phyloP scores from a whole-genome alignment of 2,329 filamentous ascomycete species.

The Botrytis medusae region DNA sequence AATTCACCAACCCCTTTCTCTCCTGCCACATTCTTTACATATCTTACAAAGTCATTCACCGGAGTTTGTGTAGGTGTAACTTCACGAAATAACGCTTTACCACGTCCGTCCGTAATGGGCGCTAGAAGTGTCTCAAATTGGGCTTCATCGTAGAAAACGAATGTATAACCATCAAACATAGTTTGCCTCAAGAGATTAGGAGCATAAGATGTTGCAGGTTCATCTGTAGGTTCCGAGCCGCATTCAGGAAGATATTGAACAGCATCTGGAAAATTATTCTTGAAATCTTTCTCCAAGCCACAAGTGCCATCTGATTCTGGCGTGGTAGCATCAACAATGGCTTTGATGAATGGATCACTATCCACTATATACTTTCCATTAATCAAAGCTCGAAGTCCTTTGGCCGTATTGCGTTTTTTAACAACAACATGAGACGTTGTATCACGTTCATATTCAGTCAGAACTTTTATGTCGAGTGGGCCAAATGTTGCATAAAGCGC shows the following conservation, averaged over 20 bases:
- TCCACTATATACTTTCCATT: constrained; percentile 74
- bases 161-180: constrained; percentile 84
- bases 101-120: constrained; percentile 74
- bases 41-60: constrained; percentile 74
- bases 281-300: constrained; percentile 76
- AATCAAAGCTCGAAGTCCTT: constrained; percentile 82
- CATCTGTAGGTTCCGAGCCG: constrained; percentile 71
- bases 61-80: constrained; percentile 63
- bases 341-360: constrained; percentile 68
- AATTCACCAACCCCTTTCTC: constrained; percentile 69
- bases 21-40: constrained; percentile 72
- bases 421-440: constrained; percentile 85
- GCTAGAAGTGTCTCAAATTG: constrained; percentile 76
- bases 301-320: constrained; percentile 35
- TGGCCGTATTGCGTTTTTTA: constrained; percentile 85
- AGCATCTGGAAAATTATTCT: constrained; percentile 74
- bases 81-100: constrained; percentile 72
- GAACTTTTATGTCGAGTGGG: constrained; percentile 83
- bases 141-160: constrained; percentile 75
- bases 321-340: constrained; percentile 57
- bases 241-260: constrained; percentile 69
- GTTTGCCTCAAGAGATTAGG: constrained; percentile 66
- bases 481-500: constrained; percentile 67
- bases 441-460: constrained; percentile 66
- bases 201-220: constrained; percentile 62